These are phyloP conservation scores for Graphium sp. DNA, from an alignment of 2,329 filamentous ascomycete species.

Conservation along the genomic window DNA sequence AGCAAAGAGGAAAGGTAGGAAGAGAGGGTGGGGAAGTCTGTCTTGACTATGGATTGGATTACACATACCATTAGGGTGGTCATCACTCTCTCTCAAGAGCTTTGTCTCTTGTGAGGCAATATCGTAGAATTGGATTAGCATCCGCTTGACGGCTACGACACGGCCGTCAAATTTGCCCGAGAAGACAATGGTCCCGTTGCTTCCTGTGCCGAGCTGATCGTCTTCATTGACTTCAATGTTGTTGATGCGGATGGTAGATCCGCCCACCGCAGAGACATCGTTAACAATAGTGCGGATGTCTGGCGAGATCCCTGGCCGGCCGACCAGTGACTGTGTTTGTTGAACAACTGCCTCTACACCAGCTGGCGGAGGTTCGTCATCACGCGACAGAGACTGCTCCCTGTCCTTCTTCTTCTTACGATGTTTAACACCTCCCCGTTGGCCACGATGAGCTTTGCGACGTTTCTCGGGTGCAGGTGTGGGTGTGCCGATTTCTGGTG, in stretches of 20 bases:
- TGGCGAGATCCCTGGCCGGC: no score
- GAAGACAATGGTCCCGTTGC: constrained; percentile 93
- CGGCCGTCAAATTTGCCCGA: constrained; percentile 87
- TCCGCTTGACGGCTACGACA: constrained; percentile 88
- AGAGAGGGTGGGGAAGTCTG: constrained; percentile 9
- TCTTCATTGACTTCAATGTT: constrained; percentile 48
- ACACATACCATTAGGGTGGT: constrained; percentile 83
- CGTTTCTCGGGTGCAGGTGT: constrained; percentile 26
- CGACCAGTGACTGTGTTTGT: no score
- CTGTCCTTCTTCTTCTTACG: constrained; percentile 41
- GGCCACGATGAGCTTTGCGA: constrained; percentile 53
- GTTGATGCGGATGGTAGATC: constrained; percentile 42
- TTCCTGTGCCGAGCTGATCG: constrained; percentile 57
- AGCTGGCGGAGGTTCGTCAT: constrained; percentile 23
- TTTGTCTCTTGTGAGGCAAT: constrained; percentile 90
- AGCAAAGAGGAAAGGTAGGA: not conserved
- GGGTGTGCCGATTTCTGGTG: no score
- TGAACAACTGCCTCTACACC: constrained; percentile 42
- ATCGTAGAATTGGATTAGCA: constrained; percentile 91
- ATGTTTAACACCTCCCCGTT: constrained; percentile 55
- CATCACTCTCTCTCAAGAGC: constrained; percentile 79
- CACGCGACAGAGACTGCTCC: constrained; percentile 30
- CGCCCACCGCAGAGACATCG: constrained; percentile 42
- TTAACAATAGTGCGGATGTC: constrained; percentile 41
- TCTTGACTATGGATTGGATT: no score